Conservation (phyloP, 1,284 basidiomycete species). For the Irpex rosettiformis region DNA sequence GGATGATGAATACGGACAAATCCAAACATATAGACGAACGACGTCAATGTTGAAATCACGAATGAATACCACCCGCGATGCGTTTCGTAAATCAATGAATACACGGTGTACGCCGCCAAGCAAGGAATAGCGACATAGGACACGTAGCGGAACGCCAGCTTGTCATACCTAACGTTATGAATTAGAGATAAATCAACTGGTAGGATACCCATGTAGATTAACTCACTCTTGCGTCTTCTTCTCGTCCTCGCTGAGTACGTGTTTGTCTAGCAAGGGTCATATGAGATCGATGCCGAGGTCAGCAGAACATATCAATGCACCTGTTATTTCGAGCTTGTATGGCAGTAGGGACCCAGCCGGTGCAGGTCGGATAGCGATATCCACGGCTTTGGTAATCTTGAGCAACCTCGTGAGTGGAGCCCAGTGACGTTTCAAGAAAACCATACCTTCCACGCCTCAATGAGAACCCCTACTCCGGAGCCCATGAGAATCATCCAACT, state of each 20-base stretch:
- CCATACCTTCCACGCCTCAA: conserved; percentile 94
- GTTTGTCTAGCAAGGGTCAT: conserved; percentile 66
- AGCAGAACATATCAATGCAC: conserved; percentile 34
- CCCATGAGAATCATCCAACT: conserved; percentile 94
- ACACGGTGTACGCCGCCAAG: conserved; percentile 83
- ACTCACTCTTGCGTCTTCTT: conserved; percentile 95
- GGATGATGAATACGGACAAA: conserved; percentile 62
- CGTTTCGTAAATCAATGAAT: conserved; percentile 86
- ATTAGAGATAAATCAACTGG: conserved; percentile 23
- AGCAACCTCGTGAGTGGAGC: not conserved
- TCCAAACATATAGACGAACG: conserved; percentile 95
- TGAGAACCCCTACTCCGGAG: conserved; percentile 83
- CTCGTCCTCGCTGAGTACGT: conserved; percentile 90
- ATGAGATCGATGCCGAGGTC: not conserved
- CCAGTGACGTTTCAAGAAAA: not conserved
- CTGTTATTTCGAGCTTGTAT: conserved; percentile 80
- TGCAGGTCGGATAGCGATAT: conserved; percentile 66
- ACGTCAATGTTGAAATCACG: conserved; percentile 82
- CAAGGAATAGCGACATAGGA: conserved; percentile 84
- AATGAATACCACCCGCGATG: conserved; percentile 97
- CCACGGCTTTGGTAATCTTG: conserved; percentile 83
- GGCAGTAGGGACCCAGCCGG: conserved; percentile 65
- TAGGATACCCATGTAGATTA: conserved; percentile 3
- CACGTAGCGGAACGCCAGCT: conserved; percentile 87
- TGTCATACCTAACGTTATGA: conserved; percentile 61